A percentile compares a stretch with the other conserved stretches of the same genome.
Evolutionary conservation across 306 rosid species (phyloP).

Genomic region (Vicia faba): DNA sequence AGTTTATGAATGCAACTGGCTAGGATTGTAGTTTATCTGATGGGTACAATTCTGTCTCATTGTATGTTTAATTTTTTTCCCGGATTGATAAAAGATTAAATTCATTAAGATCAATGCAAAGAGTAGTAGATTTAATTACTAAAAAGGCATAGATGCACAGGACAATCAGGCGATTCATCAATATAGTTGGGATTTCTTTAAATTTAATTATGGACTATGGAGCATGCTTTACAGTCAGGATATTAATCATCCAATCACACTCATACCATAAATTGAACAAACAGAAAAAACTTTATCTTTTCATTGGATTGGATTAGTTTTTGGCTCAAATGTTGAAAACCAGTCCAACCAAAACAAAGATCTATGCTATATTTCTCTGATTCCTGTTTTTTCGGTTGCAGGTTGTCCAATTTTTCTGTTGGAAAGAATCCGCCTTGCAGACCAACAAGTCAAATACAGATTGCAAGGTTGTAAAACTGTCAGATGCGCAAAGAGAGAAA

Average conservation of each 20-base stretch:
- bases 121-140: too few species aligned
- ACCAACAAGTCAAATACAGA: conserved; percentile 30
- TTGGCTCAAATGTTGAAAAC: background rate
- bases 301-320: background rate
- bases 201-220: background rate
- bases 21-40: conserved; percentile 19
- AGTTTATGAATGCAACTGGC: too few species aligned
- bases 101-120: too few species aligned
- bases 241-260: background rate
- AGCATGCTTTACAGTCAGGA: background rate
- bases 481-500: conserved; percentile 43
- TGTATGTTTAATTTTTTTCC: too few species aligned
- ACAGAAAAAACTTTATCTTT: background rate
- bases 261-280: background rate
- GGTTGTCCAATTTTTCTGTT: conserved; percentile 69
- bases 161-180: too few species aligned
- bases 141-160: too few species aligned
- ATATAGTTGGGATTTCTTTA: background rate
- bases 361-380: conserved; percentile 17
- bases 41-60: conserved; percentile 13
- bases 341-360: background rate
- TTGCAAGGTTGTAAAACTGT: conserved; percentile 45
- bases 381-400: conserved; percentile 35
- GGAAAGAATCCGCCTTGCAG: conserved; percentile 59
- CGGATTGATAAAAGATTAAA: too few species aligned